A percentile compares a stretch with the other conserved stretches of the same genome.
Evolutionary conservation across 129 eudicot species (phyloP).

Genomic region (Chrysanthemum makinoi): DNA sequence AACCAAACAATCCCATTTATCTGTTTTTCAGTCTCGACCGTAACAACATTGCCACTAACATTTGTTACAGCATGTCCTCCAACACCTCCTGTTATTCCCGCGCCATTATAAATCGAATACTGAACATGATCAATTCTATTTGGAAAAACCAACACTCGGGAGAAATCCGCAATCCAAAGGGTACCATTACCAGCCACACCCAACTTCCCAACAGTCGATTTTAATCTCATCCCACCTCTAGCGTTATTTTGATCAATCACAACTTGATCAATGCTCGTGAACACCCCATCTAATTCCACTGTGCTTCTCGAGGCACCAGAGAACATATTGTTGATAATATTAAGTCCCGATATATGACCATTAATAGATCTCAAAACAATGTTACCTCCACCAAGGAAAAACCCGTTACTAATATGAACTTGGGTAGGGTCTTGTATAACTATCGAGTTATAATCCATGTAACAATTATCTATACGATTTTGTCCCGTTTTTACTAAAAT

Average conservation of each 20-base stretch:
- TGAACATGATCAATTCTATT: slow-evolving; percentile 56
- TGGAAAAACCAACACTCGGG: slow-evolving; percentile 54
- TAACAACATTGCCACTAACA: slow-evolving; percentile 59
- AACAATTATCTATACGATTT: slow-evolving; percentile 46
- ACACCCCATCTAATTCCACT: slow-evolving; percentile 56
- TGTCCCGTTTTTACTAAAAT: slow-evolving; percentile 55
- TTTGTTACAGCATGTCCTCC: slow-evolving; percentile 58
- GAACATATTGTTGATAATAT: slow-evolving; percentile 54
- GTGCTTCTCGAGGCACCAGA: slow-evolving; percentile 37
- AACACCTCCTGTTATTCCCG: slow-evolving; percentile 23
- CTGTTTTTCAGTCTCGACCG: slow-evolving; percentile 51
- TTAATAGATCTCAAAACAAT: slow-evolving; percentile 50
- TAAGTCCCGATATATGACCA: slow-evolving; percentile 52
- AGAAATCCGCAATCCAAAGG: slow-evolving; percentile 64
- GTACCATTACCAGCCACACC: slow-evolving; percentile 64
- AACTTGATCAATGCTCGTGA: slow-evolving; percentile 57
- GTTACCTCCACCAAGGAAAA: slow-evolving; percentile 74
- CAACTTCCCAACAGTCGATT: slow-evolving; percentile 53
- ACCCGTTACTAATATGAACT: slow-evolving; percentile 48
- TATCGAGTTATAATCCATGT: slow-evolving; percentile 60
- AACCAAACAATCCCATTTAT: slow-evolving; percentile 55
- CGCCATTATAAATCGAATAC: slow-evolving; percentile 50
- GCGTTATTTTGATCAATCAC: slow-evolving; percentile 58
- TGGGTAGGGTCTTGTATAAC: slow-evolving; percentile 68
- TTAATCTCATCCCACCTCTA: slow-evolving; percentile 64